Conservation (phyloP, 2,329 filamentous ascomycete genomes). For the Alternaria angustiovoidea region DNA sequence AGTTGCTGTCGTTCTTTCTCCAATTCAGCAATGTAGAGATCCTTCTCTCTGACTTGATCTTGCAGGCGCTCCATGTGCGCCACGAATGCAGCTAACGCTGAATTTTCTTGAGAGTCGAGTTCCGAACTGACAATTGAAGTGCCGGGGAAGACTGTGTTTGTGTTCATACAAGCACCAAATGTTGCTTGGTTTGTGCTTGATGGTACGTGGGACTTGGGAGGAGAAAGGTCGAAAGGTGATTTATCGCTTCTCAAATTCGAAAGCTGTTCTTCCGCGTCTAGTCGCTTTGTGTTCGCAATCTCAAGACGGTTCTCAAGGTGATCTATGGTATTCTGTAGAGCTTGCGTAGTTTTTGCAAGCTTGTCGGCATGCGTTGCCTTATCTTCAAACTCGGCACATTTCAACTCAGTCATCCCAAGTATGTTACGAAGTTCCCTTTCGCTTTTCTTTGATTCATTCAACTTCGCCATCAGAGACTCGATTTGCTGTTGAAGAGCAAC, state of each 20-base stretch:
- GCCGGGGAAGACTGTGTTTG: conserved; percentile 42
- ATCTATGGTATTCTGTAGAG: conserved; percentile 49
- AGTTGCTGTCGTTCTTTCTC: conserved; percentile 31
- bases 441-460: conserved; percentile 50
- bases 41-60: conserved; percentile 43
- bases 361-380: conserved; percentile 39
- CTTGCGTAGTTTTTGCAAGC: conserved; percentile 35
- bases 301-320: conserved; percentile 52
- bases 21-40: conserved; percentile 34
- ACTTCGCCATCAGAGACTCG: conserved; percentile 50
- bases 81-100: conserved; percentile 35
- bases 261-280: conserved; percentile 52
- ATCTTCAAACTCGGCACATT: conserved; percentile 39
- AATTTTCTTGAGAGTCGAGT: conserved; percentile 30
- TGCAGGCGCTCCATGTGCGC: conserved; percentile 44
- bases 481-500: conserved; percentile 48
- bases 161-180: conserved; percentile 32
- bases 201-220: conserved; percentile 16
- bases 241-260: conserved; percentile 40
- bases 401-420: conserved; percentile 44
- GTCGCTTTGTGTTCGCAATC: conserved; percentile 51
- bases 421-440: conserved; percentile 40
- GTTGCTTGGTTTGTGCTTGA: not conserved
- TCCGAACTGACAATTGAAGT: conserved; percentile 25
- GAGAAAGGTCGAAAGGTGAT: conserved; percentile 35